Conservation (phyloP, 1,284 basidiomycete species). For the Moesziomyces aphidis region DNA sequence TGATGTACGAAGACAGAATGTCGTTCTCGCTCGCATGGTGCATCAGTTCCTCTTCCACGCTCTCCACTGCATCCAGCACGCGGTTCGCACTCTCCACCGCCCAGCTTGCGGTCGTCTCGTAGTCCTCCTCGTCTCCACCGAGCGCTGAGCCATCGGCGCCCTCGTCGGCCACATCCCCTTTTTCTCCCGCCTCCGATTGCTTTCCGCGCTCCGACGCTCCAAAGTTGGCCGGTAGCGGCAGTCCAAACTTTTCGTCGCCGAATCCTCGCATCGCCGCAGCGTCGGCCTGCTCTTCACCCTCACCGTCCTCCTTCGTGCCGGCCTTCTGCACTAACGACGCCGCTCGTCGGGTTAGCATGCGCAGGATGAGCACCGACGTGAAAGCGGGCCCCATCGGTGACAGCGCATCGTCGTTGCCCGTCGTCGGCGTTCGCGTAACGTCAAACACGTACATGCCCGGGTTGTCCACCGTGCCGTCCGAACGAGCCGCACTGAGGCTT, state of each 20-base stretch:
- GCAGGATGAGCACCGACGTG: slow-evolving; percentile 57
- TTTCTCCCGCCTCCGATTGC: slow-evolving; percentile 3
- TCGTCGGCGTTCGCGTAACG: slow-evolving; percentile 62
- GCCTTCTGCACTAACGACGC: slow-evolving; percentile 48
- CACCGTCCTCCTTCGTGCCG: slow-evolving; percentile 28
- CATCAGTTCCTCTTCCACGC: slow-evolving; percentile 57
- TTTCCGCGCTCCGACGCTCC: slow-evolving; percentile 30
- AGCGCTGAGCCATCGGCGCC: neutral
- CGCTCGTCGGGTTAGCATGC: slow-evolving; percentile 57
- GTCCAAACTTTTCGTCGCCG: slow-evolving; percentile 59
- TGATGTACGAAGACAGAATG: slow-evolving; percentile 60
- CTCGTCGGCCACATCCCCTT: slow-evolving; percentile 2
- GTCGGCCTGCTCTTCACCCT: slow-evolving; percentile 21
- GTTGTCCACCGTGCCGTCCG: slow-evolving; percentile 57
- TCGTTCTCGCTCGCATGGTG: slow-evolving; percentile 57
- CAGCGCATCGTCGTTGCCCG: slow-evolving; percentile 42
- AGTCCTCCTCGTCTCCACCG: slow-evolving; percentile 16
- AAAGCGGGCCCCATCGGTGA: slow-evolving; percentile 59
- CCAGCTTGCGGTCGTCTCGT: slow-evolving; percentile 39
- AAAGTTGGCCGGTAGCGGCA: slow-evolving; percentile 53
- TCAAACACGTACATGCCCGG: slow-evolving; percentile 57
- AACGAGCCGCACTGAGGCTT: slow-evolving; percentile 13
- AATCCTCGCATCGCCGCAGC: slow-evolving; percentile 35
- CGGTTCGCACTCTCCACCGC: slow-evolving; percentile 49
- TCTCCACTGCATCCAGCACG: slow-evolving; percentile 56